Conservation (phyloP, 169 alveolate genomes). For the Plasmodium reichenowi region DNA sequence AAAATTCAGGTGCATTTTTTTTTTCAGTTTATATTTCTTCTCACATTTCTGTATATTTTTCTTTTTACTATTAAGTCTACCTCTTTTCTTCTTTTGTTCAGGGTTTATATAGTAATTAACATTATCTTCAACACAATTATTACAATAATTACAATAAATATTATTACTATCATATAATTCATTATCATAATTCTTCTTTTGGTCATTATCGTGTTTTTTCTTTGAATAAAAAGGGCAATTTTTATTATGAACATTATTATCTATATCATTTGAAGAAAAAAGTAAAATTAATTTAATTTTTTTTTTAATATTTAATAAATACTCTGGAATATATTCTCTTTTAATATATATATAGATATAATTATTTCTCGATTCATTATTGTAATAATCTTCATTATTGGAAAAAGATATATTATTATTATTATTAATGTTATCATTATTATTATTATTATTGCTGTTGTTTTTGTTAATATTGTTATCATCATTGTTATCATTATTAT, state of each 20-base stretch:
- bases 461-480: background rate
- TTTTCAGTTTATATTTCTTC: too few species aligned
- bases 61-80: background rate
- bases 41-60: background rate
- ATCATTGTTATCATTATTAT: too few species aligned
- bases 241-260: background rate
- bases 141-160: background rate
- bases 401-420: background rate
- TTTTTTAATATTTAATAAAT: slow-evolving; percentile 37
- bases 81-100: background rate
- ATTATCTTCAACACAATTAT: background rate
- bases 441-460: background rate
- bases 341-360: slow-evolving; percentile 41
- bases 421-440: background rate
- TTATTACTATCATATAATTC: too few species aligned
- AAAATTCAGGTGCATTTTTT: background rate
- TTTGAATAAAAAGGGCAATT: too few species aligned
- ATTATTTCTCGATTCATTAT: slow-evolving; percentile 4
- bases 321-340: slow-evolving; percentile 30
- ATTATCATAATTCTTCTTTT: too few species aligned
- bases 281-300: slow-evolving; percentile 43
- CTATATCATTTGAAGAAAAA: slow-evolving; percentile 7
- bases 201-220: too few species aligned
- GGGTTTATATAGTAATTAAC: background rate
- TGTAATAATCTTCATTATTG: background rate